Conservation (phyloP, 2,329 filamentous ascomycete species). For the Helicocarpus griseus region DNA sequence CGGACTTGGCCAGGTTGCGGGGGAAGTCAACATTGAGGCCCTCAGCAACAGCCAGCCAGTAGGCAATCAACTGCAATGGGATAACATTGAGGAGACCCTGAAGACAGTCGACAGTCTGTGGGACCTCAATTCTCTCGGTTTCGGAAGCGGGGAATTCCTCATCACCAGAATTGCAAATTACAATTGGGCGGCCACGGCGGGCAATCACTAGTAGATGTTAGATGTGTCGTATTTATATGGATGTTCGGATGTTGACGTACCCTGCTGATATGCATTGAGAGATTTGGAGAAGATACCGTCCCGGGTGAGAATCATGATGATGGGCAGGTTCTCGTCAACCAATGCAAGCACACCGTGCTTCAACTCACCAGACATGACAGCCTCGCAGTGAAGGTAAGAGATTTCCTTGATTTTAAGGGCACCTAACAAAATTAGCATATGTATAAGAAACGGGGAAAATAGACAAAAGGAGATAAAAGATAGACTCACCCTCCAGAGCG, state of each 20-base stretch:
- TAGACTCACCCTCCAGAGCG: slow-evolving; percentile 67
- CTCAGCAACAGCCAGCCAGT: slow-evolving; percentile 96
- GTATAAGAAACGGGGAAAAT: slow-evolving; percentile 5
- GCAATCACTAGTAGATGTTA: slow-evolving; percentile 63
- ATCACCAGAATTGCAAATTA: slow-evolving; percentile 91
- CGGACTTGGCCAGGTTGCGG: slow-evolving; percentile 95
- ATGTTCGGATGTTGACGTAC: slow-evolving; percentile 37
- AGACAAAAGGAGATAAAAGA: neutral
- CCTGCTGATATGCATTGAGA: slow-evolving; percentile 98
- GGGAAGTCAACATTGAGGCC: slow-evolving; percentile 98
- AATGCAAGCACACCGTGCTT: slow-evolving; percentile 97
- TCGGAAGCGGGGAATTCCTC: slow-evolving; percentile 79
- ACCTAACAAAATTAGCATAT: slow-evolving; percentile 33
- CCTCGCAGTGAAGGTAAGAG: slow-evolving; percentile 97
- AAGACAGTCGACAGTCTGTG: slow-evolving; percentile 86
- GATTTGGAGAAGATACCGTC: slow-evolving; percentile 97
- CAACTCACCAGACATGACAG: slow-evolving; percentile 98
- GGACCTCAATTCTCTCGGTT: slow-evolving; percentile 96
- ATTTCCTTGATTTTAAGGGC: slow-evolving; percentile 99
- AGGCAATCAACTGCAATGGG: slow-evolving; percentile 93
- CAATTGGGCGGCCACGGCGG: slow-evolving; percentile 89
- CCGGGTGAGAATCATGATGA: slow-evolving; percentile 98
- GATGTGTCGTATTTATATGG: slow-evolving; percentile 6
- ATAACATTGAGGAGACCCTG: slow-evolving; percentile 98
- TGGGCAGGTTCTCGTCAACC: slow-evolving; percentile 95